Evolutionary conservation across 2,329 filamentous ascomycete species (phyloP).

Genomic region (Paramyrothecium sp.): DNA sequence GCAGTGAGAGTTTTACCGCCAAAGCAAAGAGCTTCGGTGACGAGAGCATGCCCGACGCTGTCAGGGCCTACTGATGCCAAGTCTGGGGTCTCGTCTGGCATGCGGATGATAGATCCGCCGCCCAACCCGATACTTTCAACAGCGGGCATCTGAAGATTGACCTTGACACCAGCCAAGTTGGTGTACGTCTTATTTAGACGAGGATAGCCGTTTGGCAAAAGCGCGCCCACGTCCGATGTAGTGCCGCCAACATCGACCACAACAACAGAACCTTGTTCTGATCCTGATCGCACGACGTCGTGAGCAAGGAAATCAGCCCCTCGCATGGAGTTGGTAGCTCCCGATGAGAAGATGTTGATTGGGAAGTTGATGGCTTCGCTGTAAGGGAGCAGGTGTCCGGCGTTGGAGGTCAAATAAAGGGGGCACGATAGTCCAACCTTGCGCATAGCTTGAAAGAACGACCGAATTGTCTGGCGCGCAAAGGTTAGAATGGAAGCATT

Average conservation of each 20-base stretch:
- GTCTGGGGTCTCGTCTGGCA: neutral
- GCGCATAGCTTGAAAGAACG: slow-evolving; percentile 52
- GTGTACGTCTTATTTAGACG: slow-evolving; percentile 62
- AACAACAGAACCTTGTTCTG: slow-evolving; percentile 41
- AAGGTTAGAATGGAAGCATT: slow-evolving; percentile 62
- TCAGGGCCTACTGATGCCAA: slow-evolving; percentile 1
- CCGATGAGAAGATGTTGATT: slow-evolving; percentile 61
- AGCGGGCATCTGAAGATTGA: slow-evolving; percentile 59
- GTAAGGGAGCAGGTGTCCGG: slow-evolving; percentile 58
- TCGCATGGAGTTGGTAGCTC: slow-evolving; percentile 63
- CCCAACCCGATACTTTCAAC: slow-evolving; percentile 60
- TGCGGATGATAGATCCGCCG: neutral
- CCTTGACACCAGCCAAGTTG: slow-evolving; percentile 60
- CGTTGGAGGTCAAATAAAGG: slow-evolving; percentile 62
- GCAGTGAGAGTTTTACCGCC: slow-evolving; percentile 23
- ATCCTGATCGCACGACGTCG: slow-evolving; percentile 13
- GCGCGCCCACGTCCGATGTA: slow-evolving; percentile 61
- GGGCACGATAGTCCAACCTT: slow-evolving; percentile 50
- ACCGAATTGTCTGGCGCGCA: slow-evolving; percentile 53
- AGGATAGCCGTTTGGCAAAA: slow-evolving; percentile 62
- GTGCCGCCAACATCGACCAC: slow-evolving; percentile 68
- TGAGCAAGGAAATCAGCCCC: slow-evolving; percentile 59
- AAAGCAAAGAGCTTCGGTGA: neutral
- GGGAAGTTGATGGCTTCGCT: slow-evolving; percentile 53
- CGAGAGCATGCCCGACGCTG: neutral